Base-by-base conservation (phyloP, 495 filamentous ascomycete genomes). In the Gamarada debralockiae region DNA sequence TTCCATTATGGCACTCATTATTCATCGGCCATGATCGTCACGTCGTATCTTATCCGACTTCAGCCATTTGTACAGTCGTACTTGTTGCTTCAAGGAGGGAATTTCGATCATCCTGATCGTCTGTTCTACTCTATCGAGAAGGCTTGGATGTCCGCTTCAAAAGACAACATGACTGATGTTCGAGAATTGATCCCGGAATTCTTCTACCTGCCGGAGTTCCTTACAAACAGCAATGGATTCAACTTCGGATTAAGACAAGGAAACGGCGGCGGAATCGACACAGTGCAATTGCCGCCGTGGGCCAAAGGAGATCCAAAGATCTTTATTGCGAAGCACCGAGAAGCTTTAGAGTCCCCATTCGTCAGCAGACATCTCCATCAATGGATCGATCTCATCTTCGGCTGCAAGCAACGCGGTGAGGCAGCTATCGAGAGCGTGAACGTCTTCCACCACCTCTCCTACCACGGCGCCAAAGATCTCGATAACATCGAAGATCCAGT, bases 1-100 rank as follows among this genome's bases (percentile, higher is more conserved):
- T 98, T 97, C 64, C 95, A 98, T 67, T 97, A 97, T 63, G 93
- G 93, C 36, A 98, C 93, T 5, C 93, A 98, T 65, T 98, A 97
- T 67, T 97, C 95, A 18, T 97, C 93, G 4, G 95, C 93, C 17
- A 98, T 97, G 93, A 97, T 96, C 47, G 93, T 98, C 21, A 86
- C 90, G 24, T 96, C 92, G 0, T 98, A 96, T 62, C 78, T 98
- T 38, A 97, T 97, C 57, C 86, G 93, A 5, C 73, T 98, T 12
- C 92, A 96, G 55, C 93, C 93, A 0, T 98, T 97, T 65, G 91
- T 96, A 47, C 87, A 96, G 60, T 96, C 95, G 1, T 97, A 92
- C 63, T 78, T 97, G n/a, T 75, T 97, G n/a, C 77, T 97, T 7
- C 93, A 98, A 66, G 93, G 95, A 20, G 92, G 92, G n/a, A 89